Evolutionary conservation across 495 filamentous ascomycete species (phyloP), one percentile per base, ranked within the genome.

Genomic region (Penicillium simplicissimum): DNA sequence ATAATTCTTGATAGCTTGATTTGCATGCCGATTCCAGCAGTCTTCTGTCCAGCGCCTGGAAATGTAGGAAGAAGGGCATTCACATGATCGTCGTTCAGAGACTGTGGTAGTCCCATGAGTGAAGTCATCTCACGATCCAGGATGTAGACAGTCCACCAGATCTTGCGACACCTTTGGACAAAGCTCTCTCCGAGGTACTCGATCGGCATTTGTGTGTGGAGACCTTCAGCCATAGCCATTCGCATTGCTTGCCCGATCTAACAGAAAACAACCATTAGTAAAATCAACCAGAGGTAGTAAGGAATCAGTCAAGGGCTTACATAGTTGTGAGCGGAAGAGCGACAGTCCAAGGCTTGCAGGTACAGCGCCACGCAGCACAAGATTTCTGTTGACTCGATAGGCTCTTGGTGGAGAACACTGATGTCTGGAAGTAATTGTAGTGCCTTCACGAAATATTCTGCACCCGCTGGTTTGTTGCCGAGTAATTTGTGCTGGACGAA

Each of bases 71-170:
- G 66, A 28, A 71, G 68, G 11, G 72, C 66, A 51, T 75, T 67
- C 13, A 79, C 61, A 31, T 79, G 73, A 31, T 72, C 65, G 34
- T 79, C 76, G 33, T 66, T 67, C 25, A 81, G 67, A 4, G 72
- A 70, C 52, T 78, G 72, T 15, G 78, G 76, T 11, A 79, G 48
- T 3, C 77, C 78, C 75, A 81, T 77, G 38, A 79, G 61, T 0
- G 76, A 79, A 13, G 76, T 74, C 76, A 79, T 77, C 56, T 78
- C 73, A 14, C 76, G 70, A 58, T 81, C 78, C 11, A 81, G 64
- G 23, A 79, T 68, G 58, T 81, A 81, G 1, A 79, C 67, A 0
- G 78, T 81, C 78, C 78, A 81, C 78, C 78, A 81, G 28, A 77
- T 74, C 52, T 73, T 71, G 58, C 78, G 70, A 42, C 69, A 76